Percentiles rank a stretch among this genome's conserved stretches.
phyloP scores from a whole-genome alignment of 169 alveolate genomes.

The Plasmodium relictum region DNA sequence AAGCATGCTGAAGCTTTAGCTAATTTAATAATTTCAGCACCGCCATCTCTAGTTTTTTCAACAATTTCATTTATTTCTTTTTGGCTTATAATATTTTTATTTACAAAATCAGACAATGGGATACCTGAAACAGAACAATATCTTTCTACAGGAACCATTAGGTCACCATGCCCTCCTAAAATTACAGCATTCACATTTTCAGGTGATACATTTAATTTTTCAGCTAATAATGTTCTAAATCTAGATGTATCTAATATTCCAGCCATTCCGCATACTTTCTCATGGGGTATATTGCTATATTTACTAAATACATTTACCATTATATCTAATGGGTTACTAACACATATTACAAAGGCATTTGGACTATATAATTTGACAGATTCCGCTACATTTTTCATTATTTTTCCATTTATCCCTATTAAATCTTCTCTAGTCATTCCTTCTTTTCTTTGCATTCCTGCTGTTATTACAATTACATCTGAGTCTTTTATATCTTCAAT shows the following conservation, averaged over 20 bases:
- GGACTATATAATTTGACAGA: conserved; percentile 87
- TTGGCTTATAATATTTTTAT: conserved; percentile 46
- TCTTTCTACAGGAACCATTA: conserved; percentile 88
- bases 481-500: conserved; percentile 84
- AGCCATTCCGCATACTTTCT: conserved; percentile 91
- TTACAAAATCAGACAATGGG: conserved; percentile 80
- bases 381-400: conserved; percentile 88
- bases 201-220: conserved; percentile 85
- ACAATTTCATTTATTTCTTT: conserved; percentile 78
- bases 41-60: conserved; percentile 81
- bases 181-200: conserved; percentile 86
- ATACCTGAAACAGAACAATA: conserved; percentile 86
- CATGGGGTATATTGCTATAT: conserved; percentile 88
- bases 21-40: conserved; percentile 81
- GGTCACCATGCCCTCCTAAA: conserved; percentile 93
- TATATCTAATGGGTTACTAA: conserved; percentile 91
- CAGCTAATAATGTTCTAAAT: conserved; percentile 84
- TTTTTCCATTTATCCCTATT: conserved; percentile 86
- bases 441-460: conserved; percentile 89
- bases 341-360: conserved; percentile 89
- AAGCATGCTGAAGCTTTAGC: conserved; percentile 81
- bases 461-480: conserved; percentile 89
- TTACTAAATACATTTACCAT: conserved; percentile 86
- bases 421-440: conserved; percentile 91
- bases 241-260: conserved; percentile 90